Evolutionary conservation across 805 yeast genomes (phyloP).

Genomic region (Komagataella kurtzmanii): DNA sequence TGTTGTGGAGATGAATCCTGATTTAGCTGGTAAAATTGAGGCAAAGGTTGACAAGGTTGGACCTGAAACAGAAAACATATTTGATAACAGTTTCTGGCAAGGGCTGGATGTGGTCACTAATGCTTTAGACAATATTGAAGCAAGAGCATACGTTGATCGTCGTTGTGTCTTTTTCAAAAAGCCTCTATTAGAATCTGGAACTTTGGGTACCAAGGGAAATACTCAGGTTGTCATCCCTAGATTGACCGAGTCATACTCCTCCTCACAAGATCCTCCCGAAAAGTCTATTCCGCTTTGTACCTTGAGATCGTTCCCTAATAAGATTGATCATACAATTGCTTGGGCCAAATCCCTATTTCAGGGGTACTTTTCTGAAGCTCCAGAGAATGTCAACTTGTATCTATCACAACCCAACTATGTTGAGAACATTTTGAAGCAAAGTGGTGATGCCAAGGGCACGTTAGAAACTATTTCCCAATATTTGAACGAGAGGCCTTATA

Average conservation of each 20-base stretch:
- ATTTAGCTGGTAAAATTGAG: constrained; percentile 62
- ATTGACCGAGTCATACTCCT: constrained; percentile 89
- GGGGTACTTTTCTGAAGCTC: constrained; percentile 82
- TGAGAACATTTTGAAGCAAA: constrained; percentile 81
- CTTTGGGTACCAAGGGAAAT: constrained; percentile 96
- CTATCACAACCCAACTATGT: constrained; percentile 86
- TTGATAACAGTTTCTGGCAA: constrained; percentile 78
- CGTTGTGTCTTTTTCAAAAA: constrained; percentile 89
- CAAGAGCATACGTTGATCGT: constrained; percentile 94
- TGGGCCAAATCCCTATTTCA: constrained; percentile 96
- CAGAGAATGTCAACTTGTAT: constrained; percentile 86
- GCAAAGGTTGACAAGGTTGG: constrained; percentile 83
- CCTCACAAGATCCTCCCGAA: constrained; percentile 98
- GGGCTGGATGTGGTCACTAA: constrained; percentile 81
- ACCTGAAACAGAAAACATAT: constrained; percentile 78
- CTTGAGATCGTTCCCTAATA: constrained; percentile 91
- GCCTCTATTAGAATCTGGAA: constrained; percentile 90
- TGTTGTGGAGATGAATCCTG: constrained; percentile 77
- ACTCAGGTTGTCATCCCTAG: constrained; percentile 93
- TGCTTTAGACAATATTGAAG: constrained; percentile 95
- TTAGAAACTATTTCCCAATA: constrained; percentile 69
- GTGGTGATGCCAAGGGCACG: constrained; percentile 82
- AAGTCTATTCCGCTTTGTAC: constrained; percentile 96
- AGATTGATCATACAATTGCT: constrained; percentile 97
- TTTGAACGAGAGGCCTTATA: constrained; percentile 71